Percentiles rank a stretch among this genome's conserved stretches.
phyloP scores from a whole-genome alignment of 306 rosid species.

The Prunus kanzakura region DNA sequence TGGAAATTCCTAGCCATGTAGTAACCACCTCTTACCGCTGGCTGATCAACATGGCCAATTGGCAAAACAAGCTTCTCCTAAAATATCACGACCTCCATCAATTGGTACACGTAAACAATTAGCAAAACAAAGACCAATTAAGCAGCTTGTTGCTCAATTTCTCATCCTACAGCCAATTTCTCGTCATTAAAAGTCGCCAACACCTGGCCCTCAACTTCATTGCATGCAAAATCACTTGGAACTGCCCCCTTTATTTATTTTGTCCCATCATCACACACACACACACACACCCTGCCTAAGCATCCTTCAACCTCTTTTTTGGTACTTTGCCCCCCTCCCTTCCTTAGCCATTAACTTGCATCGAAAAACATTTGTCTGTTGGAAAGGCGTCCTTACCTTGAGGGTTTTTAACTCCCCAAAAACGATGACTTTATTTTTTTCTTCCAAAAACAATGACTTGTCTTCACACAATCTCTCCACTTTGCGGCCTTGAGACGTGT shows the following conservation, averaged over 20 bases:
- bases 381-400: background rate
- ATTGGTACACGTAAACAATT: background rate
- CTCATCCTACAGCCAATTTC: background rate
- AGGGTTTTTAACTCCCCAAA: background rate
- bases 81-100: background rate
- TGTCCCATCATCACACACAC: background rate
- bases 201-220: background rate
- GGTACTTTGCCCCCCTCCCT: background rate
- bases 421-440: background rate
- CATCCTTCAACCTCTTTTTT: no score
- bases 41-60: background rate
- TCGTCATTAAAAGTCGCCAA: background rate
- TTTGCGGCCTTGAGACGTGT: constrained; percentile 2
- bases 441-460: background rate
- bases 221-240: background rate
- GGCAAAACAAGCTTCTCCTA: background rate
- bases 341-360: background rate
- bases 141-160: background rate
- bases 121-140: background rate
- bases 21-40: background rate
- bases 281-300: background rate
- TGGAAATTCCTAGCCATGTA: background rate
- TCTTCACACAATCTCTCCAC: background rate
- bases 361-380: no score
- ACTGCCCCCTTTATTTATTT: background rate